Evolutionary conservation across 208 protist genomes (phyloP), one percentile per base, ranked within the genome.

Genomic region (Porcisia deanei): DNA sequence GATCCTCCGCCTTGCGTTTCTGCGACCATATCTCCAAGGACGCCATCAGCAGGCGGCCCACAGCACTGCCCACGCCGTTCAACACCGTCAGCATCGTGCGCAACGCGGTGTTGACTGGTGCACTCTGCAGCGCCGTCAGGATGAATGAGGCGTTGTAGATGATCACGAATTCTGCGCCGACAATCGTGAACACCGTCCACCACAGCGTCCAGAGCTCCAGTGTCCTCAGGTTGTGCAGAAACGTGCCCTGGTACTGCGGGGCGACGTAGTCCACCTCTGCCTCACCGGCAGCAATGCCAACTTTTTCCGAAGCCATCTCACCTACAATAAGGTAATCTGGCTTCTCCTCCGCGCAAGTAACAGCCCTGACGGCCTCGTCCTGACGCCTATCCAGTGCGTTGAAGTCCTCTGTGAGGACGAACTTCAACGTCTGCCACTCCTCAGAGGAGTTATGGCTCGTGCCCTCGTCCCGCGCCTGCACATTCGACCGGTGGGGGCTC

Each of bases 141-240:
- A 94, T 85, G 75, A 83, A 88, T 52, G 71, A 59, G n/a, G 88
- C 73, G 69, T 92, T 92, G 55, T 80, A 85, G 58, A 90, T 91
- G 49, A 94, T 71, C 4, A 91, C 84, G 49, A 86, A 84, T 76
- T 87, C 80, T 4, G 81, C 53, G 7, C 87, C 86, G 1, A 77
- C 57, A 2, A 81, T 75, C 55, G 59, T 73, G 79, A 94, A 88
- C 52, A 89, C 68, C 18, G 81, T 83, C 82, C 83, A 89, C 63
- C 85, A 81, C 72, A 90, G 73, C 47, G 71, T 73, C 89, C 89
- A 94, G n/a, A 91, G 39, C 49, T 85, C 69, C 8, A 82, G 53
- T 18, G 78, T 86, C 37, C 52, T 61, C 18, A 87, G 60, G 74
- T 84, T 91, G 22, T 82, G 76, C 37, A 86, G 25, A 76, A 94